Evolutionary conservation across 179 eudicot species (phyloP), one percentile per base, ranked within the genome.

Genomic region (Vitellaria paradoxa): DNA sequence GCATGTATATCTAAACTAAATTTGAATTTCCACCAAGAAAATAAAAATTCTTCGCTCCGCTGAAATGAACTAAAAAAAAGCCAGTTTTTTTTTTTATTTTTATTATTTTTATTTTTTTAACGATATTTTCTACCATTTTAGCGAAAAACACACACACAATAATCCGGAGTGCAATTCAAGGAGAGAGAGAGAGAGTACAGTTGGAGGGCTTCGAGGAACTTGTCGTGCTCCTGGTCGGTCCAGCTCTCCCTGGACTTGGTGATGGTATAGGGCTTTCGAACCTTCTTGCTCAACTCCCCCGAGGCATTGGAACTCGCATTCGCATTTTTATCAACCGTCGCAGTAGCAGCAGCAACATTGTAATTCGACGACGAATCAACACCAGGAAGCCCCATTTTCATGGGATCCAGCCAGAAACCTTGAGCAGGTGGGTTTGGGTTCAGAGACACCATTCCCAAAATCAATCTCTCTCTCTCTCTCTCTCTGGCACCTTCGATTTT

Each of bases 171-270:
- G 45, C 13, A 15, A 70, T 23, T 5, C 23, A 4, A 5, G 6
- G 18, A 57, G 18, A 57, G 20, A 0, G 62, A 15, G 64, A 14
- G 61, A 5, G 77, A 87, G 83, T 70, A 92, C 97, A 92, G 81
- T 47, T 92, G 92, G 68, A 92, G 88, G 73, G 97, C 97, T 87
- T 92, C 97, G 10, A 92, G 86, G 68, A 92, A 92, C 85, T 86
- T 92, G 56, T 92, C 97, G 65, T 92, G 94, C 82, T 92, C 97
- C 64, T 86, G 80, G 18, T 92, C 97, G 72, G 84, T 90, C 97
- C 97, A 92, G 75, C 83, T 90, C 83, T 92, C 94, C 83, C 97
- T 83, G 23, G 90, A 89, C 86, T 92, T 92, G 7, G 93, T 90
- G 8, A 92, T 92, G 65, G 93, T 92, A 61, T 92, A 90, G 55